Conservation (phyloP, 768 basidiomycete genomes). For the Cyclocybe cylindracea region DNA sequence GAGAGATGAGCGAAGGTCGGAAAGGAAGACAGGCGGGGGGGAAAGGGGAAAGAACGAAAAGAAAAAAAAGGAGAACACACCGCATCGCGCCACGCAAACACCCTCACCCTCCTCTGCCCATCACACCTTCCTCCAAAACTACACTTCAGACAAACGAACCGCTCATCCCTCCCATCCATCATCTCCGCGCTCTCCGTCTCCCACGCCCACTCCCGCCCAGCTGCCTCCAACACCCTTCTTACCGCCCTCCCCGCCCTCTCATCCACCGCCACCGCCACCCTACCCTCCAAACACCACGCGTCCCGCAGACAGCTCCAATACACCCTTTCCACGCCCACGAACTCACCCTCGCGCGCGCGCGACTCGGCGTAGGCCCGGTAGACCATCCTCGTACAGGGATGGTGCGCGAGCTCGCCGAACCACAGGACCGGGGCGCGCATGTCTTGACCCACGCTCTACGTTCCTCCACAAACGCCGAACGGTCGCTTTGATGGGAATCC, state of each 20-base stretch:
- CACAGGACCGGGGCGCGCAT: conserved; percentile 25
- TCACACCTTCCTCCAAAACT: conserved; percentile 31
- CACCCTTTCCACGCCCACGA: conserved; percentile 11
- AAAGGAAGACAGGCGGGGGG: no score
- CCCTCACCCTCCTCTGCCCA: conserved; percentile 28
- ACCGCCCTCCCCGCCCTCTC: conserved; percentile 29
- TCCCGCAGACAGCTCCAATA: conserved; percentile 12
- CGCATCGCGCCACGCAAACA: conserved; percentile 34
- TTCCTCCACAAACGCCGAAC: conserved; percentile 13
- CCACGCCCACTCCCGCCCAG: conserved; percentile 25
- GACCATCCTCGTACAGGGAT: conserved; percentile 29
- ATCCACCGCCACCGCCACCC: conserved; percentile 29
- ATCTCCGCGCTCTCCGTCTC: conserved; percentile 20
- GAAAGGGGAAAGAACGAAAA: no score
- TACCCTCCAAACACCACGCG: conserved; percentile 19
- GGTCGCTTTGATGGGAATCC: conserved; percentile 3
- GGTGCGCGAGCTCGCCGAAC: conserved; percentile 35
- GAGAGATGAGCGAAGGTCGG: not conserved
- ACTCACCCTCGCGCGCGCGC: conserved; percentile 8
- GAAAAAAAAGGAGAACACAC: conserved; percentile 17
- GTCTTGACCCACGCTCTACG: not conserved
- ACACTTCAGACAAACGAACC: conserved; percentile 38
- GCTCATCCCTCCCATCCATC: conserved; percentile 29
- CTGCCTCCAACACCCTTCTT: conserved; percentile 28
- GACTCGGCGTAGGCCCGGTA: not conserved